phyloP scores from a whole-genome alignment of 192 early-diverging fungal species.

The Martensiomyces pterosporus region DNA sequence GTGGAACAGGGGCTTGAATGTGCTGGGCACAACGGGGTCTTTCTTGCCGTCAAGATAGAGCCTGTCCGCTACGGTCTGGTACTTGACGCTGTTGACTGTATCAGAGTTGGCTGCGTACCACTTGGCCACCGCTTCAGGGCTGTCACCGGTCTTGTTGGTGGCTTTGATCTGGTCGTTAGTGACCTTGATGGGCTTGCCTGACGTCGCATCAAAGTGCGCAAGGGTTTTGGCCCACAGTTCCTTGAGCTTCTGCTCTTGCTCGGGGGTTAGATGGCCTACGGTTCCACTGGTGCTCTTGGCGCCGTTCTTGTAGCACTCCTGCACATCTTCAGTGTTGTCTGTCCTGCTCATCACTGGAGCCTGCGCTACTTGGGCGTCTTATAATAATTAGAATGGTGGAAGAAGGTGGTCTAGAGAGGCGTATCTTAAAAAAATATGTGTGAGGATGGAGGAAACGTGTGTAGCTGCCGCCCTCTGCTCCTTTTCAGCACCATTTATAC shows the following conservation, averaged over 20 bases:
- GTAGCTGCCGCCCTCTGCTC: too few relatives aligned
- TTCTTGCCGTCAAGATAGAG: constrained; percentile 29
- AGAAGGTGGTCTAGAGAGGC: too few relatives aligned
- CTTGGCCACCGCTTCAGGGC: constrained; percentile 7
- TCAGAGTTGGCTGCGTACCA: constrained; percentile 34
- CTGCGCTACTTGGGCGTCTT: too few relatives aligned
- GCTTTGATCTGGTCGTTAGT: constrained; percentile 11
- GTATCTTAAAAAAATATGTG: too few relatives aligned
- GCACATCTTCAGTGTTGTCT: too few relatives aligned
- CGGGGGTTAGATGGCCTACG: constrained; percentile 16
- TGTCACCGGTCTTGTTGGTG: not conserved
- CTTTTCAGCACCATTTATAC: too few relatives aligned
- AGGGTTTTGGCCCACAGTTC: constrained; percentile 32
- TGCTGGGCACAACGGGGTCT: constrained; percentile 11
- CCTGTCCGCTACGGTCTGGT: constrained; percentile 28
- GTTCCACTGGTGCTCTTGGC: constrained; percentile 11
- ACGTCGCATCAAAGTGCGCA: constrained; percentile 17
- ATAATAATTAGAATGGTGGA: too few relatives aligned
- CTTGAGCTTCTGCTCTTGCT: constrained; percentile 28
- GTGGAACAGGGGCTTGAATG: constrained; percentile 35
- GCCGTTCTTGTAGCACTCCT: constrained; percentile 28
- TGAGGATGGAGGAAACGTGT: too few relatives aligned
- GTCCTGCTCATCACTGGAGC: too few relatives aligned
- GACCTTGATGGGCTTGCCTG: constrained; percentile 25
- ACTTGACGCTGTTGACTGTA: constrained; percentile 6